phyloP scores from a whole-genome alignment of 805 yeast genomes.

The Candida anglica region DNA sequence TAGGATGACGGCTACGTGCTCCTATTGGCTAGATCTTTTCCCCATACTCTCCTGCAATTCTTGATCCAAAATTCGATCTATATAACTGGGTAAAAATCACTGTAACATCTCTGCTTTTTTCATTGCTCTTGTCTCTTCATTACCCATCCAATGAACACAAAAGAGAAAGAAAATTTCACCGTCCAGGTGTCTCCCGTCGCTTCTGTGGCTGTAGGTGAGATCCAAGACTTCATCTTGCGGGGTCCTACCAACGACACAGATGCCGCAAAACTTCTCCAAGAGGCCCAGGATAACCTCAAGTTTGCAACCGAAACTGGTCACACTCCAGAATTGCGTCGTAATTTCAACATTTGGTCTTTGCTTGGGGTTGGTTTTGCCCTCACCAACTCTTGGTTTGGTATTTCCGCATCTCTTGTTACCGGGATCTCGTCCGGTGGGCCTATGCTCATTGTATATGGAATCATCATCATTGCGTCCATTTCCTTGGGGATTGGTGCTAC shows the following conservation, averaged over 20 bases:
- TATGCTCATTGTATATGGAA: constrained; percentile 52
- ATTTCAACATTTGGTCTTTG: constrained; percentile 43
- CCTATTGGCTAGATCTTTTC: too few relatives aligned
- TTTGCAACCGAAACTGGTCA: constrained; percentile 27
- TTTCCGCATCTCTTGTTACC: constrained; percentile 51
- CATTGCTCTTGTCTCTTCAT: too few relatives aligned
- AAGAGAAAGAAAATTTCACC: not conserved
- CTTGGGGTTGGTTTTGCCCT: constrained; percentile 59
- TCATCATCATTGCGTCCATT: constrained; percentile 45
- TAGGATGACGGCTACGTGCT: too few relatives aligned
- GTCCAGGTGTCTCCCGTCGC: not conserved
- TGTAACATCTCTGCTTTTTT: too few relatives aligned
- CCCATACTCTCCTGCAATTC: too few relatives aligned
- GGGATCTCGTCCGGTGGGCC: constrained; percentile 61
- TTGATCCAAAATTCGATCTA: too few relatives aligned
- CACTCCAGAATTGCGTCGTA: constrained; percentile 22
- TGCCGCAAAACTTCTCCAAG: constrained; percentile 7
- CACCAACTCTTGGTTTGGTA: constrained; percentile 63
- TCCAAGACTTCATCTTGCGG: not conserved
- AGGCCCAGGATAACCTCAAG: constrained; percentile 17
- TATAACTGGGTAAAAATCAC: too few relatives aligned
- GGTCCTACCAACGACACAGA: constrained; percentile 3
- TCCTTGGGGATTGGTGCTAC: constrained; percentile 47
- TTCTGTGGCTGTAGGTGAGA: constrained; percentile 1
- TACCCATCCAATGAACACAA: too few relatives aligned